Evolutionary conservation across 148 eudicot species (phyloP).

Genomic region (Vaccinium vitisidaea): DNA sequence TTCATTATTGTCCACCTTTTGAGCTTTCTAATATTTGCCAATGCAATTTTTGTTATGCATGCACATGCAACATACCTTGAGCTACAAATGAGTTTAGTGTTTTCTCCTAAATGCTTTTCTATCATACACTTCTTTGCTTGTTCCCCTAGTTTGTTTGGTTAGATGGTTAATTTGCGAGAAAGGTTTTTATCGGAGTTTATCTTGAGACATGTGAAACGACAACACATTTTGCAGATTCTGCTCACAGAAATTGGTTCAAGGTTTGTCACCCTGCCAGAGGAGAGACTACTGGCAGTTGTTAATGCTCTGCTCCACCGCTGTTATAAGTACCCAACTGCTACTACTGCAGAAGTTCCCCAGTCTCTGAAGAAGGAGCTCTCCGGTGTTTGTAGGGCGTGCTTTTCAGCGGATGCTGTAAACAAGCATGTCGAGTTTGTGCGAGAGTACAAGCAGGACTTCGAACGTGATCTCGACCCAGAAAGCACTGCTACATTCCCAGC

Average conservation of each 20-base stretch:
- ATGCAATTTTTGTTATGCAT: not conserved
- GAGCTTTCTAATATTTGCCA: not conserved
- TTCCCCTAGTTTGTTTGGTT: not conserved
- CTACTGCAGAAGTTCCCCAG: slow-evolving; percentile 96
- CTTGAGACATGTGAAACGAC: not conserved
- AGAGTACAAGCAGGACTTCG: slow-evolving; percentile 96
- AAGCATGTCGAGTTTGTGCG: slow-evolving; percentile 95
- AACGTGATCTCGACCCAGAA: slow-evolving; percentile 98
- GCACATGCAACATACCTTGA: not conserved
- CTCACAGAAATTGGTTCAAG: slow-evolving; percentile 98
- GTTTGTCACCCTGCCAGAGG: slow-evolving; percentile 98
- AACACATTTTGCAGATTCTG: slow-evolving; percentile 48
- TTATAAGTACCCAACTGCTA: slow-evolving; percentile 96
- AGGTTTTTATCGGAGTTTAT: not conserved
- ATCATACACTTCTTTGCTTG: not conserved
- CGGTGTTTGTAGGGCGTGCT: slow-evolving; percentile 96
- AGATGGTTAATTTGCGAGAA: not conserved
- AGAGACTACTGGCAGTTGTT: slow-evolving; percentile 92
- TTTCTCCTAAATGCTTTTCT: not conserved
- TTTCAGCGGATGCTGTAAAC: slow-evolving; percentile 96
- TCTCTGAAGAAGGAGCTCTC: slow-evolving; percentile 98
- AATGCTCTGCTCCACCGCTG: slow-evolving; percentile 96
- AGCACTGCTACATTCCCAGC: slow-evolving; percentile 84
- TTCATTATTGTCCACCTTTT: not conserved
- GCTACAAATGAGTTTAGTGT: not conserved